Evolutionary conservation across 2,329 filamentous ascomycete genomes (phyloP), one percentile per base, ranked within the genome.

Genomic region (Macroventuria anomochaeta): DNA sequence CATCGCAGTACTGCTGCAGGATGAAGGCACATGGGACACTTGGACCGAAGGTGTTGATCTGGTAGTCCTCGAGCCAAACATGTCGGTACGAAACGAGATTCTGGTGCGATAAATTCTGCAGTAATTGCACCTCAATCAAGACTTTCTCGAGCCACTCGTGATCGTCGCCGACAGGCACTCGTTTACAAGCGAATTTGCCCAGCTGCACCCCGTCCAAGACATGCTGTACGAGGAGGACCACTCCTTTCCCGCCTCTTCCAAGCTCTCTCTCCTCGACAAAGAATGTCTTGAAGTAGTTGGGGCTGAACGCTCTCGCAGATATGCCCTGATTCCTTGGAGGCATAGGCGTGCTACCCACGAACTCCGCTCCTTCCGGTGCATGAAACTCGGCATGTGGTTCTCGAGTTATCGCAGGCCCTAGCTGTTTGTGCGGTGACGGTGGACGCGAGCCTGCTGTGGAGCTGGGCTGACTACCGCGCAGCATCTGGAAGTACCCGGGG

Each of bases 21-120:
- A 99, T 99, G 72, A 96, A 99, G 4, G 93, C 92, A 67, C 93
- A 97, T 10, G 92, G 92, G 1, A 99, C 92, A 48, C 86, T 91
- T 0, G 96, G 95, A 0, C 92, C 90, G 72, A 99, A 99, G 6
- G 65, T 88, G 58, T 85, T 93, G 46, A 96, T 85, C 62, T 89
- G 85, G 46, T 89, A 88, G 72, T 97, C 89, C 73, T 99, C 93
- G 13, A 99, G 82, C 95, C 95, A 99, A 26, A 96, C 95, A 76
- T 97, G 95, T 6, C 93, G 88, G 73, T 99, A 99, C 0, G 93
- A 96, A 1, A 99, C 95, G 7, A 99, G 81, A 59, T 99, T 99
- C 52, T 93, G 90, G 70, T 99, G 95, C 0, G 91, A 95, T 3
- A 99, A 84, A 65, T 91, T 90, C 65, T 96, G 92, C 20, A 99